Evolutionary conservation across 139 green algal species (phyloP), one percentile per base, ranked within the genome.

Genomic region (Astrephomene gubernaculifera): DNA sequence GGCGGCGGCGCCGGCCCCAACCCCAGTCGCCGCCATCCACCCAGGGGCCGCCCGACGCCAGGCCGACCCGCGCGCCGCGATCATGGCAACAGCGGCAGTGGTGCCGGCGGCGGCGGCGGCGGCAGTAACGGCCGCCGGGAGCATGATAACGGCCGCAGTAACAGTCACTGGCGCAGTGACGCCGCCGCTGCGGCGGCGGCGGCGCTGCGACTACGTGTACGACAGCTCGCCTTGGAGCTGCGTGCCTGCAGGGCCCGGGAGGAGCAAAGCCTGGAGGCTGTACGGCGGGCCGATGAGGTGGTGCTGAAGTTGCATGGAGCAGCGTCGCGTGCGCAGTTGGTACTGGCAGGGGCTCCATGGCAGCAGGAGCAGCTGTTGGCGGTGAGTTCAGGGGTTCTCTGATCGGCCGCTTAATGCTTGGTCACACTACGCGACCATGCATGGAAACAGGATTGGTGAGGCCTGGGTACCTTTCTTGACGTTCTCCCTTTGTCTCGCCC

Each of bases 291-390:
- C 0, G 76, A 83, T n/a, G 39, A 39, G 31, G 60, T 73, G 27
- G 33, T 83, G 35, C 76, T 83, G 41, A 39, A 63, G 43, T 60
- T 83, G 17, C 76, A 83, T n/a, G 76, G 76, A 6, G 60, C 76
- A 1, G 76, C 76, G 1, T 72, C 76, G 17, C 76, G 76, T 0
- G 76, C 76, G 29, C 76, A 83, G 57, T 39, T 83, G 57, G 29
- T 63, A 39, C 39, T 83, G 76, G 60, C 76, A 17, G 76, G 76
- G 0, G 39, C 76, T 2, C 60, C 76, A 39, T 41, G 76, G 60
- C 60, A 61, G n/a, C 41, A 54, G 57, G 76, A 83, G n/a, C 76
- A 83, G 60, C 60, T 33, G 17, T 39, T 83, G 29, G 60, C 76
- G 76, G 76, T 83, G 24, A 43, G 70, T 31, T 21, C 19, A 65